Evolutionary conservation across 495 filamentous ascomycete species (phyloP).

Genomic region (Alectoria sarmentosa): DNA sequence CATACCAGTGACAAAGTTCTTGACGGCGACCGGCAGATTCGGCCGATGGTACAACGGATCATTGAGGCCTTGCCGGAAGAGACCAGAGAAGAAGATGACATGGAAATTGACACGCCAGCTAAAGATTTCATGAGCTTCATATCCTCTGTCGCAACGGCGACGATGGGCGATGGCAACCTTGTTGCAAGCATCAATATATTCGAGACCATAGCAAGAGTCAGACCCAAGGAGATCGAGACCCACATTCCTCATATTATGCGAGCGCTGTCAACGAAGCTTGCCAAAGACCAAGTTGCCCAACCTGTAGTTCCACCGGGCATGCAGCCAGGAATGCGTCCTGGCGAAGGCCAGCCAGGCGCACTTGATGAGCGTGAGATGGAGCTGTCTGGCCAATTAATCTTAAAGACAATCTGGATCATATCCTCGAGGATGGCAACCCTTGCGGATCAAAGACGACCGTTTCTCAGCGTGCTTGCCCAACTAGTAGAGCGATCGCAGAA

Average conservation of each 20-base stretch:
- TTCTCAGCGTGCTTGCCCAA: slow-evolving; percentile 87
- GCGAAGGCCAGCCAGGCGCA: slow-evolving; percentile 31
- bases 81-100: slow-evolving; percentile 80
- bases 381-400: slow-evolving; percentile 76
- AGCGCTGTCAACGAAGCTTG: slow-evolving; percentile 83
- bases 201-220: slow-evolving; percentile 80
- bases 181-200: slow-evolving; percentile 84
- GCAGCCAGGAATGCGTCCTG: slow-evolving; percentile 31
- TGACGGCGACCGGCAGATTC: slow-evolving; percentile 51
- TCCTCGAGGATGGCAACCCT: slow-evolving; percentile 87
- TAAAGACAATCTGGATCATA: slow-evolving; percentile 89
- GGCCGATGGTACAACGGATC: slow-evolving; percentile 70
- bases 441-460: slow-evolving; percentile 86
- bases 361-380: slow-evolving; percentile 72
- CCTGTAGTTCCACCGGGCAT: slow-evolving; percentile 44
- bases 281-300: slow-evolving; percentile 84
- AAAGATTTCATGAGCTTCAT: slow-evolving; percentile 78
- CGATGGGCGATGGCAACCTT: slow-evolving; percentile 66
- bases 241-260: slow-evolving; percentile 89
- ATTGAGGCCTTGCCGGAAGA: slow-evolving; percentile 88
- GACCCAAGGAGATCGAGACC: slow-evolving; percentile 76
- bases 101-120: slow-evolving; percentile 65
- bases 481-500: slow-evolving; percentile 91
- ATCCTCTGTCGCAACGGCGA: slow-evolving; percentile 66
- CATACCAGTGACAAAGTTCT: slow-evolving; percentile 62